Evolutionary conservation across 1,284 basidiomycete species (phyloP).

Genomic region (Moesziomyces sp.): DNA sequence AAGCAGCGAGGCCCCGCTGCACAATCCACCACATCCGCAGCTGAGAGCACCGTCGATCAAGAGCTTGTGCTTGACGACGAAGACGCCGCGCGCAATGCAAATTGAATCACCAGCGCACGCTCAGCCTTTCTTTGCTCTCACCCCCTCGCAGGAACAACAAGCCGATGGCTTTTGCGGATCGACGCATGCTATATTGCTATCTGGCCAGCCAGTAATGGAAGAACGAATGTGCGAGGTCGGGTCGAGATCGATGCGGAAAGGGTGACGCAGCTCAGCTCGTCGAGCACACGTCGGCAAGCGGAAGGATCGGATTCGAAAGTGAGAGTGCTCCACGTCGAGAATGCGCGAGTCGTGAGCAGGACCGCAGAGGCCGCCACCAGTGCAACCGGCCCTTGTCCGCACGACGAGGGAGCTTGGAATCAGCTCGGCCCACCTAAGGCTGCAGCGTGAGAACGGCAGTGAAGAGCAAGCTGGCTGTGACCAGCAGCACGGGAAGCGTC

Average conservation of each 20-base stretch:
- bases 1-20: slow-evolving; percentile 25
- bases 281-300: no score
- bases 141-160: no score
- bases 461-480: slow-evolving; percentile 23
- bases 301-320: neutral
- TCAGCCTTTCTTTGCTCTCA: no score
- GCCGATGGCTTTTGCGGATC: no score
- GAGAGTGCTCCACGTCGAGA: neutral
- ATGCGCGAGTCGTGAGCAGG: no score
- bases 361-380: slow-evolving; percentile 27
- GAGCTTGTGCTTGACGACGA: slow-evolving; percentile 7
- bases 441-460: slow-evolving; percentile 24
- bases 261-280: no score
- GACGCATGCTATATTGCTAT: no score
- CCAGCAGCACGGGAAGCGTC: slow-evolving; percentile 23
- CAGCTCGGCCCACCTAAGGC: slow-evolving; percentile 4
- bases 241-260: no score
- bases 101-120: neutral
- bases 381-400: slow-evolving; percentile 17
- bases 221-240: no score
- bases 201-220: no score
- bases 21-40: neutral
- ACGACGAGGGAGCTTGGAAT: neutral
- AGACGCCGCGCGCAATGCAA: slow-evolving; percentile 10
- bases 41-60: neutral